Evolutionary conservation across 2,329 filamentous ascomycete species (phyloP), one percentile per base, ranked within the genome.

Genomic region (Decorospora gaudefroyi): DNA sequence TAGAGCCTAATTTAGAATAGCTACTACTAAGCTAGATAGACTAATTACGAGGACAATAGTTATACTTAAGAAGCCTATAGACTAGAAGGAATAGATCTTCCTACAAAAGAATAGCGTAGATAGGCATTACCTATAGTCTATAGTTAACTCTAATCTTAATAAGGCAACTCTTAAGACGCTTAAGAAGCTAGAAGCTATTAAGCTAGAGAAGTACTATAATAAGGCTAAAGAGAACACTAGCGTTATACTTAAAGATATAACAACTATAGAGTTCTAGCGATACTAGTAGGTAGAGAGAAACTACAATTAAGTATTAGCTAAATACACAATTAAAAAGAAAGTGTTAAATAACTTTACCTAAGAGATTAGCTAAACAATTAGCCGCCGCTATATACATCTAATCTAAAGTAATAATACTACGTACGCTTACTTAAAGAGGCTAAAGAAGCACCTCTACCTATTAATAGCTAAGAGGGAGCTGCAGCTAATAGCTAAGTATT

Each of bases 11-110:
- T 25, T 41, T 12, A 41, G 29, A 21, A 41, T 41, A 15, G 37
- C 29, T 41, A 41, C 29, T 17, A 31, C 29, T 11, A 15, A 31
- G 29, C 29, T 31, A 15, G 29, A 31, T 31, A 11, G 29, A 31
- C 29, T 31, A 11, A 31, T 31, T 31, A 31, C 29, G 29, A 31
- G 29, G 29, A 31, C 29, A 11, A 41, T 31, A 16, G 39, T 42
- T 9, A 42, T 42, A 30, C 39, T 42, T 18, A 16, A 42, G 25
- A 35, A 42, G 30, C 39, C 39, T 35, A n/a, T 4, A 16, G 34
- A 37, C 23, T 37, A 22, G 34, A 15, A 29, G 11, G 27, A 40
- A 19, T 40, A 26, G 36, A 17, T 30, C 17, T 21, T 30, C 18
- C 25, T 40, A 16, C 25, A 11, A 19, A 29, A 31, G 25, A 16